A percentile compares a stretch with the other conserved stretches of the same genome.
Conservation (phyloP, 352 stramenopile genomes). For the Phytopythium boreale region DNA sequence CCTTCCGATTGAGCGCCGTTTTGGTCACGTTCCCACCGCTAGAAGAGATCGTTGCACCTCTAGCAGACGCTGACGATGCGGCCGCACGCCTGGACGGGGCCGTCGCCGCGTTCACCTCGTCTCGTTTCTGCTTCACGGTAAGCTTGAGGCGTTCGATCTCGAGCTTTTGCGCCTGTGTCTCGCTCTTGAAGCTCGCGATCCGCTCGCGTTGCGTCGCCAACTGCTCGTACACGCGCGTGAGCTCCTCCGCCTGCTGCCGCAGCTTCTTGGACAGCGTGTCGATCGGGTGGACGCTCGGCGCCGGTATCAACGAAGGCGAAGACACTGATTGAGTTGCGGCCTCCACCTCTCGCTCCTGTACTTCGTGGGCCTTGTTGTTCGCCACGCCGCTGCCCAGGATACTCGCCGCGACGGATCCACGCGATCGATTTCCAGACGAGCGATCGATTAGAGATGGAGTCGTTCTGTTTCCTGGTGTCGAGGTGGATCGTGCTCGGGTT, state of each 20-base stretch:
- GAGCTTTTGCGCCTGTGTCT: conserved; percentile 39
- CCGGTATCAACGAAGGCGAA: conserved; percentile 7
- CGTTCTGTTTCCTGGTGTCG: background rate
- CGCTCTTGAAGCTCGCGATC: conserved; percentile 30
- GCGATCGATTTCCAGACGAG: background rate
- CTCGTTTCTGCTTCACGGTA: background rate
- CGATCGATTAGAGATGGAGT: background rate
- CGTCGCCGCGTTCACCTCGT: background rate
- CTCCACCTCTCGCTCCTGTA: background rate
- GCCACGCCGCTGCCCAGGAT: background rate
- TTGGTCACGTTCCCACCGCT: conserved; percentile 11
- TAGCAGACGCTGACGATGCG: background rate
- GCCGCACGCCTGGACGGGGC: background rate
- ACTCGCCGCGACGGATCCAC: background rate
- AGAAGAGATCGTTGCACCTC: background rate
- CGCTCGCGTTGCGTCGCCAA: conserved; percentile 53
- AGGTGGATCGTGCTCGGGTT: background rate
- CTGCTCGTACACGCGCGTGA: conserved; percentile 69
- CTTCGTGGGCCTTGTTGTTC: background rate
- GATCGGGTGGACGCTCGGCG: conserved; percentile 41
- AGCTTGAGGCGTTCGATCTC: conserved; percentile 38
- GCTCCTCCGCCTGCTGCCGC: conserved; percentile 60
- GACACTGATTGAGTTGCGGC: background rate
- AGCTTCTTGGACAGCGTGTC: conserved; percentile 75
- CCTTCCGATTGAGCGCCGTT: conserved; percentile 24